Percentiles rank a stretch among this genome's conserved stretches.
Evolutionary conservation across 352 stramenopile genomes (phyloP).

Genomic region (Globisporangium alternatum): DNA sequence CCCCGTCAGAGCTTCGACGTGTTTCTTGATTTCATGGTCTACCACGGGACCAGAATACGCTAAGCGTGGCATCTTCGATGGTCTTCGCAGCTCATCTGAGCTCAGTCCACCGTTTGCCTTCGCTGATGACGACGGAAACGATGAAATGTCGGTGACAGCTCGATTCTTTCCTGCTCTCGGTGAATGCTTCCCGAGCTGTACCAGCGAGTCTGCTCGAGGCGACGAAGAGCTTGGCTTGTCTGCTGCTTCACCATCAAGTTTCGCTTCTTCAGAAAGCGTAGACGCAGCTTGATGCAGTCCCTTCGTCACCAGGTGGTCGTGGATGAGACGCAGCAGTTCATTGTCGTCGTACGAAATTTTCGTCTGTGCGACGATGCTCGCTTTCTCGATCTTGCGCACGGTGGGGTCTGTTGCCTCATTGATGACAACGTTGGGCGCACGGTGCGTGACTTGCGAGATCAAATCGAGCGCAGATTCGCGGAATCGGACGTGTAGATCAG

Average conservation of each 20-base stretch:
- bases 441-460: constrained; percentile 85
- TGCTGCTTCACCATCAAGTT: constrained; percentile 23
- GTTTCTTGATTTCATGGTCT: constrained; percentile 4
- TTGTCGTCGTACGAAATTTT: constrained; percentile 82
- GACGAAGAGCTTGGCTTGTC: constrained; percentile 12
- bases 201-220: constrained; percentile 13
- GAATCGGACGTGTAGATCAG: constrained; percentile 84
- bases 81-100: constrained; percentile 15
- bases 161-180: constrained; percentile 13
- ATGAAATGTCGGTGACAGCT: not conserved
- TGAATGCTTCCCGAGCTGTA: constrained; percentile 16
- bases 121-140: constrained; percentile 3
- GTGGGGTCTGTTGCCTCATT: constrained; percentile 87
- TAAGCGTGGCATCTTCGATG: constrained; percentile 16
- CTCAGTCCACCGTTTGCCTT: not conserved
- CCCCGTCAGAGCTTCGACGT: not conserved
- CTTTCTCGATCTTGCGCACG: constrained; percentile 87
- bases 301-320: constrained; percentile 79
- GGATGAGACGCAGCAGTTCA: constrained; percentile 81
- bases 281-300: constrained; percentile 58
- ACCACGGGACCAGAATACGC: constrained; percentile 1
- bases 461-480: constrained; percentile 84
- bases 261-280: constrained; percentile 47
- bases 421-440: constrained; percentile 78
- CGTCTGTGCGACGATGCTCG: constrained; percentile 85